Base-by-base conservation (phyloP, 805 yeast species). In the Brettanomyces naardenensis region DNA sequence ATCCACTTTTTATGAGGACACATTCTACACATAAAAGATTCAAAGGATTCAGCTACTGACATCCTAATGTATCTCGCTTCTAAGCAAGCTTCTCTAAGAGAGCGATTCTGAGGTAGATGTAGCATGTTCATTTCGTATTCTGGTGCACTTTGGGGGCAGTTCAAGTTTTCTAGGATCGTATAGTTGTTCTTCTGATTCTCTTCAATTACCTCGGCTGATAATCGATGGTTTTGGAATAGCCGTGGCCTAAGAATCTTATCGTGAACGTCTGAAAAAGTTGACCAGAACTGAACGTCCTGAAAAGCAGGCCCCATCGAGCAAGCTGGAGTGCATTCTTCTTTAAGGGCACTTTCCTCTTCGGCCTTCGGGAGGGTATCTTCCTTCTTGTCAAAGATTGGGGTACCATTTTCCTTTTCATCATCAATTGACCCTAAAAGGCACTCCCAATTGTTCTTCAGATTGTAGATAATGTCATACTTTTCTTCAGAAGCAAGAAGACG, bases 1-100 rank as follows among this genome's bases (percentile, higher is more conserved):
- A 53, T 38, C 57, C 56, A 53, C 29, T 39, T 37, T 20, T 41
- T 39, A 30, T 44, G 46, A 3, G 45, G 42, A 19, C 57, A 53
- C 43, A 52, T 35, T 21, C 54, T 29, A 32, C 57, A 53, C 7
- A 48, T 31, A 9, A 35, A 40, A 5, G 40, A 38, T 2, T 35
- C 23, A 4, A 31, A 19, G 6, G 20, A 21, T 11, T 33, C 19
- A 3, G 19, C 18, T 19, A 18, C 29, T 2, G 28, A 17, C 3
- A 28, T 21, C 19, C 52, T 38, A 17, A 39, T 36, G 31, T 41
- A 49, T 29, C 46, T 37, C 19, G 33, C 43, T 13, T 26, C 26
- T 18, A 40, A 9, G 19, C 46, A 48, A 29, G 44, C 42, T 18
- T 14, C 6, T 7, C 39, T 46, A 13, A 40, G 13, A 5, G 25